These are phyloP conservation scores for Pseudogymnoascus sp. DNA, from an alignment of 2,329 filamentous ascomycete genomes.

Conservation along the genomic window DNA sequence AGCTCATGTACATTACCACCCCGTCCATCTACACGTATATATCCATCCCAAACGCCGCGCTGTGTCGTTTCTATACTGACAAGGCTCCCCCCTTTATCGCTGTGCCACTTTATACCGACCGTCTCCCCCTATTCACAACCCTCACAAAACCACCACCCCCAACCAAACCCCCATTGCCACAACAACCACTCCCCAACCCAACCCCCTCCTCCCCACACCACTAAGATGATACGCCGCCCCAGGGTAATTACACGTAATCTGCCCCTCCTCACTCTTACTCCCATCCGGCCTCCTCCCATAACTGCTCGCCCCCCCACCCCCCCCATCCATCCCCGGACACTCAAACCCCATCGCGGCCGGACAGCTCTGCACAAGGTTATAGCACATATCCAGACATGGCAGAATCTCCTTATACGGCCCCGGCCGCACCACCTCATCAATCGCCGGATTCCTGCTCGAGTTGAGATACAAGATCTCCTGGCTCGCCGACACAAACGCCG, in stretches of 20 bases:
- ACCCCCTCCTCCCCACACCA: conserved; percentile 10
- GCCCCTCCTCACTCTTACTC: conserved; percentile 19
- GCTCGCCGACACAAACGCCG: conserved; percentile 18
- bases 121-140: neutral
- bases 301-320: conserved; percentile 33
- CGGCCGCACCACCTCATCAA: conserved; percentile 63
- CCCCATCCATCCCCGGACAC: conserved; percentile 50
- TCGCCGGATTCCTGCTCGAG: conserved; percentile 59
- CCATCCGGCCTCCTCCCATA: conserved; percentile 32
- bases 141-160: conserved; percentile 8
- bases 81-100: no score
- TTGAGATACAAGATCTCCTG: conserved; percentile 31
- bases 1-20: neutral
- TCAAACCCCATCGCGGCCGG: conserved; percentile 66
- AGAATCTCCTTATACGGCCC: conserved; percentile 92
- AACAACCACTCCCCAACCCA: neutral
- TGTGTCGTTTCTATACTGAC: neutral
- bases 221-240: conserved; percentile 47
- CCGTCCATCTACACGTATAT: neutral
- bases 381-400: conserved; percentile 83
- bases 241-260: conserved; percentile 52
- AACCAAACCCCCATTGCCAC: conserved; percentile 12
- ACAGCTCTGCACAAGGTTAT: conserved; percentile 75
- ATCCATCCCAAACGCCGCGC: neutral
- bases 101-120: neutral